A percentile compares a stretch with the other conserved stretches of the same genome.
phyloP scores from a whole-genome alignment of 345 rosid species.

The Euphorbia peplus region DNA sequence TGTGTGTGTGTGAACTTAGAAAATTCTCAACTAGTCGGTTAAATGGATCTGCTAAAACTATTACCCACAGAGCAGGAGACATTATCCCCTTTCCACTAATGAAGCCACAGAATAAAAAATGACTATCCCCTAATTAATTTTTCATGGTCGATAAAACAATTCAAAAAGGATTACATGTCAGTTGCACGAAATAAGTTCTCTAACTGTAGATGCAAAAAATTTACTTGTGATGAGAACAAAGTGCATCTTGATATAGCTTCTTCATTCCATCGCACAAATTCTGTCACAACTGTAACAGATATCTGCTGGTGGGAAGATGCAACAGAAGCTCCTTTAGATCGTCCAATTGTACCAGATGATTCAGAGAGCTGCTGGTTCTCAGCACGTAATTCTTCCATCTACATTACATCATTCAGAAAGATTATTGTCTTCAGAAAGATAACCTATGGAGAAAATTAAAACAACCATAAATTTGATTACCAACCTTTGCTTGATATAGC shows the following conservation, averaged over 20 bases:
- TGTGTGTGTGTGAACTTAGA: no score
- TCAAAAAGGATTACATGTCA: not conserved
- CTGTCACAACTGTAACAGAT: slow-evolving; percentile 97
- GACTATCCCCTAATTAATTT: not conserved
- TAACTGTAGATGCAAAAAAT: slow-evolving; percentile 12
- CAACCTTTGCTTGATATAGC: slow-evolving; percentile 84
- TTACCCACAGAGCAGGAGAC: not conserved
- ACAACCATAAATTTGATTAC: slow-evolving; percentile 9
- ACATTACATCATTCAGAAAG: slow-evolving; percentile 24
- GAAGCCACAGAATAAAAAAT: not conserved
- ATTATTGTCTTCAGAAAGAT: slow-evolving; percentile 4
- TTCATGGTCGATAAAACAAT: not conserved
- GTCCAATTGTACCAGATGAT: slow-evolving; percentile 86
- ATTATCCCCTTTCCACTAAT: not conserved
- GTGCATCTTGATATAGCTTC: slow-evolving; percentile 96
- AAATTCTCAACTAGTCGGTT: not conserved
- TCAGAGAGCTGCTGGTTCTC: slow-evolving; percentile 73
- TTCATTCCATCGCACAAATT: slow-evolving; percentile 97
- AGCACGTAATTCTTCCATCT: slow-evolving; percentile 91
- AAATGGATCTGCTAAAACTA: not conserved
- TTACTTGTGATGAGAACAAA: slow-evolving; percentile 85
- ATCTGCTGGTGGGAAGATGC: slow-evolving; percentile 81
- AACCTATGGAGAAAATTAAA: not conserved
- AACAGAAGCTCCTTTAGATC: slow-evolving; percentile 83
- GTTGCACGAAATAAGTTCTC: not conserved